phyloP scores from a whole-genome alignment of 768 basidiomycete genomes.

The Pleurotus tuoliensis region DNA sequence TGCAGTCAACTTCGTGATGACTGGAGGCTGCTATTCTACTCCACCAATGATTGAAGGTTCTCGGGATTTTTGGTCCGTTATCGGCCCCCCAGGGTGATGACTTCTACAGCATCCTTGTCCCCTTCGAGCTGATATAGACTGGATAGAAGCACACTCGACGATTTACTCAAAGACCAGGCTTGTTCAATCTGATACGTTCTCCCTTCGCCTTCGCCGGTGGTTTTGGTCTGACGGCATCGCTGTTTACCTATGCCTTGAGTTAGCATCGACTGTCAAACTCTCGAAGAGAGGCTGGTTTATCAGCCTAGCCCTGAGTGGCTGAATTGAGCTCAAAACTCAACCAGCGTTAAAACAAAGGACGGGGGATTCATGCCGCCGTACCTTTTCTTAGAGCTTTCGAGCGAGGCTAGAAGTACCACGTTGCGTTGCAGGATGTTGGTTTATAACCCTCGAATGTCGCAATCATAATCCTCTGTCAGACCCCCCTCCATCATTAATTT shows the following conservation, averaged over 20 bases:
- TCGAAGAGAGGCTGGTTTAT: too few species aligned
- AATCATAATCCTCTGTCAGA: neutral
- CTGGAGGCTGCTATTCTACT: neutral
- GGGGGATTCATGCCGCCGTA: slow-evolving; percentile 1
- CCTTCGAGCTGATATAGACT: neutral
- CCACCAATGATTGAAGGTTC: neutral
- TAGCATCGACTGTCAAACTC: too few species aligned
- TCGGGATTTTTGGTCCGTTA: neutral
- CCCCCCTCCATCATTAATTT: neutral
- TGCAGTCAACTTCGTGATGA: neutral
- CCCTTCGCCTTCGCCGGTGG: too few species aligned
- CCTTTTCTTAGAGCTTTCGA: neutral
- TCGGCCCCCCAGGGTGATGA: neutral
- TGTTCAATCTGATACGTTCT: neutral
- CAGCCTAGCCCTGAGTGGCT: too few species aligned
- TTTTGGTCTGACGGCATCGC: too few species aligned
- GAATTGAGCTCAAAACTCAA: too few species aligned
- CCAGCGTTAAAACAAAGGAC: neutral
- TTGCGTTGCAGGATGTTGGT: neutral
- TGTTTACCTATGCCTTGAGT: too few species aligned
- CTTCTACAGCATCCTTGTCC: neutral
- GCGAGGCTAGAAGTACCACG: slow-evolving; percentile 1
- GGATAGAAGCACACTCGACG: neutral
- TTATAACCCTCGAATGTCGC: neutral
- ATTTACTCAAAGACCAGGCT: neutral